Evolutionary conservation across 2,329 filamentous ascomycete genomes (phyloP), one percentile per base, ranked within the genome.

Genomic region (Aspergillus quadrilineatus): DNA sequence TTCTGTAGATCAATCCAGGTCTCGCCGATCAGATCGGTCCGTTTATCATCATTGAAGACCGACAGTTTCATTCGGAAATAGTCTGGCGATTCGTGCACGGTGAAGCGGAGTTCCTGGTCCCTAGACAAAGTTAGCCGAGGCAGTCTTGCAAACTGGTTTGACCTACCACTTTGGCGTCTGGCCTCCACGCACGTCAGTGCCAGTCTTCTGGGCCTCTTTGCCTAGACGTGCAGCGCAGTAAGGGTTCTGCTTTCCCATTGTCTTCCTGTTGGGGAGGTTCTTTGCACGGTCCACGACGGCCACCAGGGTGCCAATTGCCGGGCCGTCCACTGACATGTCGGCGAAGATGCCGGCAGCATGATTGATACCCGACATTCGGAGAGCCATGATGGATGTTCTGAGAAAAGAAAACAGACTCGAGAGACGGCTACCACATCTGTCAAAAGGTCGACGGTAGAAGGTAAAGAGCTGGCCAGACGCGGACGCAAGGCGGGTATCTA

Each of bases 21-120:
- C 75, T 99, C 94, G 63, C 94, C 94, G 66, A 99, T 97, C 62
- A 99, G 76, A 64, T 99, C 94, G 0, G 93, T 97, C 78, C 89
- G 95, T 79, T 97, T 97, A 76, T 99, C 94, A 68, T 99, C 94
- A 71, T 96, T 97, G 78, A 99, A 99, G 5, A 97, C 85, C 2
- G 93, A 97, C 14, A 97, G 82, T 73, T 99, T 99, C 56, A 99
- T 82, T 71, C 92, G 90, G 75, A 91, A 92, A 79, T 99, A 99
- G 75, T 99, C 94, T 15, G 92, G 88, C 14, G 92, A 97, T 69
- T 97, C 92, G 81, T 97, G 93, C 14, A 99, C 94, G 44, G 85
- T 90, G 71, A 97, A 99, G 60, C 94, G 90, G 44, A 99, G 84
- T 74, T 99, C 94, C 75, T 97, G 91, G 73, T 99, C 94, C 94